Percentiles rank a stretch among this genome's conserved stretches.
These are phyloP conservation scores for Oryza meridionalis DNA, from an alignment of 176 grass and related monocot genomes.

Conservation along the genomic window DNA sequence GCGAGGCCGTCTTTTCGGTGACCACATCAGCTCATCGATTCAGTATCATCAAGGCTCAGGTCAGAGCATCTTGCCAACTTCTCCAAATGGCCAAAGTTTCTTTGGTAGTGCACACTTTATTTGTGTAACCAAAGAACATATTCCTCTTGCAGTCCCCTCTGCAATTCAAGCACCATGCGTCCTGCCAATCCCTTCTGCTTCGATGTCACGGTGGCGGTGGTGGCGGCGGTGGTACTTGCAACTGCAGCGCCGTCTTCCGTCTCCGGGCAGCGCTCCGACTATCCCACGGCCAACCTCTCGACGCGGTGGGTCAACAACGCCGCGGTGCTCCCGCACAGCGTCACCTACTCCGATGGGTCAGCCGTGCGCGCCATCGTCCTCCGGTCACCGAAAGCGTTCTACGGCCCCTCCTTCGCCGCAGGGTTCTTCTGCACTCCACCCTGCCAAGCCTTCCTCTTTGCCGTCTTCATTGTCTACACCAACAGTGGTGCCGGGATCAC, in stretches of 20 bases:
- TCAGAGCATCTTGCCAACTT: too few relatives aligned
- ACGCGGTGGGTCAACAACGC: neutral
- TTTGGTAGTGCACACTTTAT: too few relatives aligned
- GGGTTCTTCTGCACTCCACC: conserved; percentile 8
- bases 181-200: neutral
- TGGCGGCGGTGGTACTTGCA: neutral
- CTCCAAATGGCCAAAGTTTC: neutral
- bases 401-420: conserved; percentile 1
- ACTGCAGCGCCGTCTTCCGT: neutral
- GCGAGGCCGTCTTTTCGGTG: too few relatives aligned
- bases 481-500: neutral
- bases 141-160: neutral
- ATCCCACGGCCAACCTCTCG: conserved; percentile 1
- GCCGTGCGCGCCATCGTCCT: neutral
- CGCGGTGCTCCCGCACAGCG: neutral
- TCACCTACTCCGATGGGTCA: neutral
- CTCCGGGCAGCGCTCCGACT: neutral
- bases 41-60: too few relatives aligned
- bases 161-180: neutral
- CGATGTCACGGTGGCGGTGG: neutral
- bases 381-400: neutral
- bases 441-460: conserved; percentile 25
- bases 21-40: too few relatives aligned
- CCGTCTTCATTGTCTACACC: conserved; percentile 9
- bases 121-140: neutral